Evolutionary conservation across 176 grass and related monocot genomes (phyloP).

Genomic region (Oryza officinalis): DNA sequence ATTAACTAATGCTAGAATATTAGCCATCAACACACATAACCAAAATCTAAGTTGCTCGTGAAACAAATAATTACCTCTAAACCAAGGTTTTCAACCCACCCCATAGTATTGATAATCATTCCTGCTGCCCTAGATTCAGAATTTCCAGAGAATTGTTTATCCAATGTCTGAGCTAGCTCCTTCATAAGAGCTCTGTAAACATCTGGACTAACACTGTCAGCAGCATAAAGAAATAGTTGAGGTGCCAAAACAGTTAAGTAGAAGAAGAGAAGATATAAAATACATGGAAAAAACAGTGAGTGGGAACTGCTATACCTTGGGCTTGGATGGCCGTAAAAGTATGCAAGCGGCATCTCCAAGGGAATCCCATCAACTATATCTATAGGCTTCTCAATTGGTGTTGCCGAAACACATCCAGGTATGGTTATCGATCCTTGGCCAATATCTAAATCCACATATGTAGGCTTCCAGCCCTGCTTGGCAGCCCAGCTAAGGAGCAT

Average conservation of each 20-base stretch:
- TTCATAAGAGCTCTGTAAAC: slow-evolving; percentile 96
- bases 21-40: background rate
- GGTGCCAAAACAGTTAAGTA: background rate
- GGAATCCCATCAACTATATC: slow-evolving; percentile 92
- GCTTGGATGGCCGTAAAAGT: slow-evolving; percentile 84
- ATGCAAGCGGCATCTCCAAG: slow-evolving; percentile 92
- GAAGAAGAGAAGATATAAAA: slow-evolving; percentile 4
- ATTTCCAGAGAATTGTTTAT: slow-evolving; percentile 88
- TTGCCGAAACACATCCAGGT: slow-evolving; percentile 84
- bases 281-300: background rate
- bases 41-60: background rate
- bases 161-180: slow-evolving; percentile 84
- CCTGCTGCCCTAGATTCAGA: slow-evolving; percentile 91
- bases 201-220: slow-evolving; percentile 72
- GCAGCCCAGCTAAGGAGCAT: slow-evolving; percentile 94
- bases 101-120: slow-evolving; percentile 96
- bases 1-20: background rate
- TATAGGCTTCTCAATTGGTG: slow-evolving; percentile 92
- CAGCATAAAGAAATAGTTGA: slow-evolving; percentile 28
- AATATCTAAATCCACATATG: slow-evolving; percentile 92
- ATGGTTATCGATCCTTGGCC: slow-evolving; percentile 92
- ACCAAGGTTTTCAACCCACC: slow-evolving; percentile 99
- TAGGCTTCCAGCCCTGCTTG: slow-evolving; percentile 86
- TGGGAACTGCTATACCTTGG: slow-evolving; percentile 55
- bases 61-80: slow-evolving; percentile 64